Percentiles rank a stretch among this genome's conserved stretches.
phyloP scores from a whole-genome alignment of 2,329 filamentous ascomycete genomes.

The Sporothrix schenckii region DNA sequence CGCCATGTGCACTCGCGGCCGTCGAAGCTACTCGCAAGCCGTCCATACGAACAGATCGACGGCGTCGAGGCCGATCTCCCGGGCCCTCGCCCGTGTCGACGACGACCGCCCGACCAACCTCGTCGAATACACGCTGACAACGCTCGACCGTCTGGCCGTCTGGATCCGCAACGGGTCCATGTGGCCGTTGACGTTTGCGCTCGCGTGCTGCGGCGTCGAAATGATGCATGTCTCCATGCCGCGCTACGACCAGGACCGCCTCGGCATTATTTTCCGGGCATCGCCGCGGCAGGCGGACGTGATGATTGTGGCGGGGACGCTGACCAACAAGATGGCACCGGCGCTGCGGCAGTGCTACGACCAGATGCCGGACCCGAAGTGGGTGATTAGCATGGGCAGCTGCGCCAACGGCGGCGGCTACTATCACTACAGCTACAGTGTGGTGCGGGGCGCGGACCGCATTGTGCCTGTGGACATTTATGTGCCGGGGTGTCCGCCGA shows the following conservation, averaged over 20 bases:
- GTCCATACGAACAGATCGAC: neutral
- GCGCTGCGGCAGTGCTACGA: slow-evolving; percentile 89
- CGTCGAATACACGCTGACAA: slow-evolving; percentile 50
- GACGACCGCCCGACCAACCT: neutral
- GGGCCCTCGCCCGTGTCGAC: neutral
- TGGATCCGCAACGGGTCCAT: slow-evolving; percentile 83
- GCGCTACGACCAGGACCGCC: slow-evolving; percentile 84
- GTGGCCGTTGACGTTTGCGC: slow-evolving; percentile 87
- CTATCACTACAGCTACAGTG: slow-evolving; percentile 73
- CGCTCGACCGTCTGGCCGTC: slow-evolving; percentile 77
- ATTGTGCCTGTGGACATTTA: slow-evolving; percentile 70
- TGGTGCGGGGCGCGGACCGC: slow-evolving; percentile 66
- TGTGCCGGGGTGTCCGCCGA: slow-evolving; percentile 64
- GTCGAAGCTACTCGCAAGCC: neutral
- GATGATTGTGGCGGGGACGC: slow-evolving; percentile 90
- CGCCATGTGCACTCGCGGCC: neutral
- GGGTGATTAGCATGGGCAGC: slow-evolving; percentile 73
- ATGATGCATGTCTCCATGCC: slow-evolving; percentile 93
- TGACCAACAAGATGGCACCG: slow-evolving; percentile 96
- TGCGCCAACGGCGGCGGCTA: slow-evolving; percentile 74
- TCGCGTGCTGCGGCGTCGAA: slow-evolving; percentile 86
- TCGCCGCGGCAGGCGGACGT: slow-evolving; percentile 86
- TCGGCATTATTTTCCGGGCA: slow-evolving; percentile 88
- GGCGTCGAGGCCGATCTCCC: neutral
- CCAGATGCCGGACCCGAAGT: slow-evolving; percentile 90